phyloP scores from a whole-genome alignment of 2,329 filamentous ascomycete species.

The Ophiostoma sp. region DNA sequence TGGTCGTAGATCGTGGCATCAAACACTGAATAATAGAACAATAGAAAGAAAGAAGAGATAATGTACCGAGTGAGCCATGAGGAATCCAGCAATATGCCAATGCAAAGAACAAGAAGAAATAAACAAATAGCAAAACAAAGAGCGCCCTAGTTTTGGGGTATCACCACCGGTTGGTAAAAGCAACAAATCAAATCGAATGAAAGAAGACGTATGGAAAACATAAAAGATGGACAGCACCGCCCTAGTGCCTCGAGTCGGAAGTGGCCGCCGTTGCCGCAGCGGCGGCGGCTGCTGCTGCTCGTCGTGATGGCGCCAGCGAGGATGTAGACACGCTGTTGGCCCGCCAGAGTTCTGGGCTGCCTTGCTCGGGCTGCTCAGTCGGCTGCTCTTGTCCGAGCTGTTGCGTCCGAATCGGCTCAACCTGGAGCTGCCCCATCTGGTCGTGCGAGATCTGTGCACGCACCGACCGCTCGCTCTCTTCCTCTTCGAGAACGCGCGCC shows the following conservation, averaged over 20 bases:
- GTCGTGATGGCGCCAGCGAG: slow-evolving; percentile 7
- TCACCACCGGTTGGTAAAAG: slow-evolving; percentile 21
- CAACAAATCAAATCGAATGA: slow-evolving; percentile 9
- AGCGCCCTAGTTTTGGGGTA: slow-evolving; percentile 20
- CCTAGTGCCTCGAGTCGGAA: background rate
- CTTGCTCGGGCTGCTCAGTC: background rate
- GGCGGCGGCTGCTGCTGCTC: background rate
- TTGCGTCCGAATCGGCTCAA: background rate
- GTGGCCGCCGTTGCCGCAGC: background rate
- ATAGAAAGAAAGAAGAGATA: background rate
- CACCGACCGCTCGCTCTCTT: slow-evolving; percentile 32
- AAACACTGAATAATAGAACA: background rate
- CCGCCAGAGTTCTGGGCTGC: slow-evolving; percentile 17
- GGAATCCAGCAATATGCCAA: slow-evolving; percentile 4
- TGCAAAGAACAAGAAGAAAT: background rate
- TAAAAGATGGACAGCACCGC: background rate
- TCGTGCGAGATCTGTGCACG: background rate
- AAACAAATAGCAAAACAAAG: background rate
- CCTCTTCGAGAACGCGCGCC: slow-evolving; percentile 53
- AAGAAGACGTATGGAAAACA: background rate
- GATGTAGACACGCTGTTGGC: slow-evolving; percentile 21
- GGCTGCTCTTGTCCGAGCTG: slow-evolving; percentile 6
- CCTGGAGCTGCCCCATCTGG: background rate
- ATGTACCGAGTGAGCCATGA: background rate
- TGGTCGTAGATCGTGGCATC: background rate